Evolutionary conservation across 139 green algal genomes (phyloP).

Genomic region (Coelastrella sp.): DNA sequence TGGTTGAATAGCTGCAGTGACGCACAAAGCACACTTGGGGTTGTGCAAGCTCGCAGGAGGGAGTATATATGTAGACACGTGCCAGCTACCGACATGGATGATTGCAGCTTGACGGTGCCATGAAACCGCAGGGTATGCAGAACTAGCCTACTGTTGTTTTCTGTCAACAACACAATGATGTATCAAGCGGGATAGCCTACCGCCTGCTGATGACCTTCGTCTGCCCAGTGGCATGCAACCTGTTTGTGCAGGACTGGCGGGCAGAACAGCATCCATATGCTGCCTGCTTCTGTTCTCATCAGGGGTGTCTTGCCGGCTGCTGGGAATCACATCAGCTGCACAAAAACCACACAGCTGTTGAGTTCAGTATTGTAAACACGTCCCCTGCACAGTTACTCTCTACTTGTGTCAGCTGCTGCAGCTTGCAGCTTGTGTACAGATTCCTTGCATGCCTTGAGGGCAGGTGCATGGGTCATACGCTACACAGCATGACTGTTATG

Average conservation of each 20-base stretch:
- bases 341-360: background rate
- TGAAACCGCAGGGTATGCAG: too few relatives aligned
- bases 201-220: background rate
- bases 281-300: background rate
- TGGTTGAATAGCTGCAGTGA: background rate
- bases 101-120: too few relatives aligned
- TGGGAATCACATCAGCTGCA: background rate
- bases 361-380: background rate
- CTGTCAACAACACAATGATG: too few relatives aligned
- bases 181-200: background rate
- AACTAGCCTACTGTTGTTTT: too few relatives aligned
- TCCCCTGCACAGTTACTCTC: background rate
- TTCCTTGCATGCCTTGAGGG: too few relatives aligned
- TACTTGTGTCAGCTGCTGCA: background rate
- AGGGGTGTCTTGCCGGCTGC: background rate
- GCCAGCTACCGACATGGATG: too few relatives aligned
- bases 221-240: background rate
- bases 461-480: too few relatives aligned
- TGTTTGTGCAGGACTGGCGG: background rate
- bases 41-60: too few relatives aligned
- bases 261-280: background rate
- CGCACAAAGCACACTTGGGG: too few relatives aligned
- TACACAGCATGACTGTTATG: too few relatives aligned
- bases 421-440: background rate
- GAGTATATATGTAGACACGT: too few relatives aligned